phyloP scores from a whole-genome alignment of 345 rosid species.

The Linum lewisii region DNA sequence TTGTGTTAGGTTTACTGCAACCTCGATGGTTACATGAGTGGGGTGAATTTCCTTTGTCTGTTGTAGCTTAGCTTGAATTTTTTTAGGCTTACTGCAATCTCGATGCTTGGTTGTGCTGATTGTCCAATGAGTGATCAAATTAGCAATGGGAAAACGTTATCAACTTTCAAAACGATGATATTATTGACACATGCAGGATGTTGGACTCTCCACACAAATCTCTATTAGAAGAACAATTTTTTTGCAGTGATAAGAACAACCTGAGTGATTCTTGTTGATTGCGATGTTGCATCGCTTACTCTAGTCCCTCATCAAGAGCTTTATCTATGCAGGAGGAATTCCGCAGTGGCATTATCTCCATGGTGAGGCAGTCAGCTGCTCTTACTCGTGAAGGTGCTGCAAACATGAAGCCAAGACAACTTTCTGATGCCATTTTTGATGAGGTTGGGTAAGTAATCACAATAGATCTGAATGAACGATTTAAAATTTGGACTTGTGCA shows the following conservation, averaged over 20 bases:
- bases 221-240: too few species aligned
- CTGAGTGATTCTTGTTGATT: background rate
- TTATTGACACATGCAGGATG: too few species aligned
- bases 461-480: background rate
- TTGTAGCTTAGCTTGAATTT: too few species aligned
- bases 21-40: too few species aligned
- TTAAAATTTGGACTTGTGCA: background rate
- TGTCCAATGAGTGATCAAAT: too few species aligned
- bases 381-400: constrained; percentile 48
- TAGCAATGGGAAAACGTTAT: too few species aligned
- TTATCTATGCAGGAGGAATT: constrained; percentile 55
- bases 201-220: too few species aligned
- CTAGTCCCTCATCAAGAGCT: constrained; percentile 11
- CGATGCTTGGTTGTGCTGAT: background rate
- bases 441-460: constrained; percentile 59
- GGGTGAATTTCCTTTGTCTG: too few species aligned
- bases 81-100: background rate
- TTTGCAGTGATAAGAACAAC: background rate
- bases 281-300: too few species aligned
- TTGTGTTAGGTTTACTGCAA: too few species aligned
- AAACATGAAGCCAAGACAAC: constrained; percentile 76
- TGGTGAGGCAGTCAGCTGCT: constrained; percentile 66
- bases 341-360: constrained; percentile 47
- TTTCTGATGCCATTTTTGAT: constrained; percentile 73
- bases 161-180: too few species aligned